Evolutionary conservation across 441 rosid species (phyloP).

Genomic region (Pelargonium australe): DNA sequence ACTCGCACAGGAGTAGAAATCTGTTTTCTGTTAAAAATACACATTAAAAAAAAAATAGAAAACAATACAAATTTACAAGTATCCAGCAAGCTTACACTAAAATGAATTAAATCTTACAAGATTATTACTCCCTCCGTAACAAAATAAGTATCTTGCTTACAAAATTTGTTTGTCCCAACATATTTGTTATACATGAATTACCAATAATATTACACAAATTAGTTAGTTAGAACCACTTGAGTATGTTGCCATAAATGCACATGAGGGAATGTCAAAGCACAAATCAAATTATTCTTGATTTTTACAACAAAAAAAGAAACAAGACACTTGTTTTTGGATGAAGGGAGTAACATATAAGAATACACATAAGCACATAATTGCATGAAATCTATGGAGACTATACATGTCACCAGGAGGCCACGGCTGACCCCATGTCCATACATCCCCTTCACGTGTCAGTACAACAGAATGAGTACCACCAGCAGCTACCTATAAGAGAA

Average conservation of each 20-base stretch:
- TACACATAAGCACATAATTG: neutral
- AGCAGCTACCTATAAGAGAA: conserved; percentile 69
- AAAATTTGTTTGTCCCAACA: too few species aligned
- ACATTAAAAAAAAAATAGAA: neutral
- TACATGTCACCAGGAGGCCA: conserved; percentile 99
- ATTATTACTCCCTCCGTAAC: too few species aligned
- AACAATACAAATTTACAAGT: too few species aligned
- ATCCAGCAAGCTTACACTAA: too few species aligned
- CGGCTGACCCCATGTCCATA: conserved; percentile 99
- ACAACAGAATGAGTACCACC: conserved; percentile 99
- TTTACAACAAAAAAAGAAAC: too few species aligned
- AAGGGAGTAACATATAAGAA: neutral
- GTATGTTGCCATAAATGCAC: too few species aligned
- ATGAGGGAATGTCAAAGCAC: too few species aligned
- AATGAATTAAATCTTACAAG: neutral
- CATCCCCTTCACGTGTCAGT: conserved; percentile 81
- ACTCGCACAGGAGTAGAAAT: conserved; percentile 93
- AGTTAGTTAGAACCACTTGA: too few species aligned
- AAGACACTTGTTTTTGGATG: neutral
- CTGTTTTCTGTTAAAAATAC: conserved; percentile 65
- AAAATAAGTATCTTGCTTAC: too few species aligned
- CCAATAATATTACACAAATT: too few species aligned
- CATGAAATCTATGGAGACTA: conserved; percentile 9
- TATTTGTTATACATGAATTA: too few species aligned
- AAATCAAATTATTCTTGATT: too few species aligned